These are phyloP conservation scores for Termitomyces sp. DNA, from an alignment of 768 basidiomycete genomes.

Conservation along the genomic window DNA sequence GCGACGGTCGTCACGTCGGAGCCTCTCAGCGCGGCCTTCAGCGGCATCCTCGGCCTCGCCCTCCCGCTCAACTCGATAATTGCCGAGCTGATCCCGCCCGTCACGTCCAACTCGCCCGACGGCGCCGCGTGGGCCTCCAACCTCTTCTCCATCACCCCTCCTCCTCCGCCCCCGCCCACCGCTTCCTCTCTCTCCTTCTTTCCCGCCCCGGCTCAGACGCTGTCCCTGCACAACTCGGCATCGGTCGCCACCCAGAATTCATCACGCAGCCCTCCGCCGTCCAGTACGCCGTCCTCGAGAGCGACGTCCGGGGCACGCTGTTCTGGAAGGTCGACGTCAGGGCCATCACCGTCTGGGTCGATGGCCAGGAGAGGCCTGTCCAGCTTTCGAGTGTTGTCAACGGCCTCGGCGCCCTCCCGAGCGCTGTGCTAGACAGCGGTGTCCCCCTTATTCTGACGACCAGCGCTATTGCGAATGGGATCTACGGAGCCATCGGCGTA, in stretches of 20 bases:
- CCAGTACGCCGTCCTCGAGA: constrained; percentile 45
- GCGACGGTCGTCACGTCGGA: too few species aligned
- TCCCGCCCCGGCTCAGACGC: constrained; percentile 60
- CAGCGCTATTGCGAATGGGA: too few species aligned
- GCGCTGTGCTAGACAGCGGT: constrained; percentile 73
- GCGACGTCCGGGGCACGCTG: constrained; percentile 35
- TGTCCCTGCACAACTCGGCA: constrained; percentile 38
- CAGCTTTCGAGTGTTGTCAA: constrained; percentile 26
- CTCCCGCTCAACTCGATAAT: too few species aligned
- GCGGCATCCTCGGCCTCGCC: too few species aligned
- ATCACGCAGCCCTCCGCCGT: constrained; percentile 51
- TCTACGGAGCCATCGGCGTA: too few species aligned
- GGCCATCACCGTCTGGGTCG: constrained; percentile 59
- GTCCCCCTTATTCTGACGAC: too few species aligned
- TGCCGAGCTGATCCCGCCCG: too few species aligned
- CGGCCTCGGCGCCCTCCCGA: constrained; percentile 37
- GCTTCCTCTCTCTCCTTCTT: constrained; percentile 70
- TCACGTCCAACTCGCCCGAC: too few species aligned
- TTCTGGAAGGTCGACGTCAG: constrained; percentile 64
- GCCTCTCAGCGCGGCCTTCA: too few species aligned
- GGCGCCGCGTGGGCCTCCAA: constrained; percentile 70
- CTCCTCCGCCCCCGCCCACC: constrained; percentile 47
- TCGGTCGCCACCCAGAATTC: constrained; percentile 46
- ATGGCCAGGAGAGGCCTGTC: constrained; percentile 22
- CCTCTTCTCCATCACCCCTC: constrained; percentile 65